These are phyloP conservation scores for Antrodiella citrinella DNA, from an alignment of 768 basidiomycete genomes.

Conservation along the genomic window DNA sequence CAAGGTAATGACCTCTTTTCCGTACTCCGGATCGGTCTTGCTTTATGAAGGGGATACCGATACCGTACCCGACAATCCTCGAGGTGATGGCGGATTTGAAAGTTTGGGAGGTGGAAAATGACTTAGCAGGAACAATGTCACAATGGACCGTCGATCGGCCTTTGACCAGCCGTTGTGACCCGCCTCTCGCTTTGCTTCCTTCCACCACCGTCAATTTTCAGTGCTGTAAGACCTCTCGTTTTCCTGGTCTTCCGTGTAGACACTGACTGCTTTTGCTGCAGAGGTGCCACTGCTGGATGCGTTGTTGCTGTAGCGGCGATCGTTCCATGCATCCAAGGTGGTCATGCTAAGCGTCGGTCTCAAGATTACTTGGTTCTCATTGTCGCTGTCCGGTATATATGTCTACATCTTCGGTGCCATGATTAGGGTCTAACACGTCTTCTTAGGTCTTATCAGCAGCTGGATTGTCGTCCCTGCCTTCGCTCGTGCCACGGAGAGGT, in stretches of 20 bases:
- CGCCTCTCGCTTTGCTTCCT: not conserved
- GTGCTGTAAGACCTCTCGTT: not conserved
- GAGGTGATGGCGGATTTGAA: not conserved
- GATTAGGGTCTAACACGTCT: constrained; percentile 4
- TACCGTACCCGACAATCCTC: not conserved
- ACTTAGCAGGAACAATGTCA: not conserved
- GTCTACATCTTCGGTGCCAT: constrained; percentile 1
- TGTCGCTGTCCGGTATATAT: constrained; percentile 43
- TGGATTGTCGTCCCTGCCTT: constrained; percentile 42
- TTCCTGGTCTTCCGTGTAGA: not conserved
- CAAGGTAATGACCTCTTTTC: no score
- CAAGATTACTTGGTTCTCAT: constrained; percentile 49
- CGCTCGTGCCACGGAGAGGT: constrained; percentile 31
- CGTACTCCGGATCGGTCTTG: not conserved
- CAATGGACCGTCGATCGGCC: not conserved
- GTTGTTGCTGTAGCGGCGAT: not conserved
- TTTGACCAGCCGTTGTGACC: not conserved
- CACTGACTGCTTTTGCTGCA: not conserved
- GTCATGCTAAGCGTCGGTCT: constrained; percentile 49
- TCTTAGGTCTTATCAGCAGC: constrained; percentile 42
- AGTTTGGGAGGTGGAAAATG: not conserved
- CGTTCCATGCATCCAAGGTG: not conserved
- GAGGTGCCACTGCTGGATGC: not conserved
- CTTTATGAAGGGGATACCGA: not conserved
- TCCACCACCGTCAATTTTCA: not conserved